phyloP scores from a whole-genome alignment of 2,329 filamentous ascomycete species.

The Neopestalotiopsis rosae region DNA sequence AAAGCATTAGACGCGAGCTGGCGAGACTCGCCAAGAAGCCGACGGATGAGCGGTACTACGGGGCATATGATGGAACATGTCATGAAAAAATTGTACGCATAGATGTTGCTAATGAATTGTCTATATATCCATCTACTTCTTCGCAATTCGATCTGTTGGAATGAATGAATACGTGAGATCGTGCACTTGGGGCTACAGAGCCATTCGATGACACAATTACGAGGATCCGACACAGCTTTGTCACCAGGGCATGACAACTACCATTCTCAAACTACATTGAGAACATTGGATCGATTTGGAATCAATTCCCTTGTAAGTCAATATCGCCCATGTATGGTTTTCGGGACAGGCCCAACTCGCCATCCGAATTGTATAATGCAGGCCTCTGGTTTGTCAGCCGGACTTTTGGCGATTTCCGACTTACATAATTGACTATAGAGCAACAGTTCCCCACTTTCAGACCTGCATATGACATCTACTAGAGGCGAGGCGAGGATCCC shows the following conservation, averaged over 20 bases:
- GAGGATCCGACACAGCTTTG: too few species aligned
- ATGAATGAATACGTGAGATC: too few species aligned
- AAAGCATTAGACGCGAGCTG: neutral
- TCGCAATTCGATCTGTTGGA: neutral
- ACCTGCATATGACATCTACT: neutral
- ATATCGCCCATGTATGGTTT: too few species aligned
- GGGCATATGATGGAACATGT: neutral
- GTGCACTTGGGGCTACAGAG: too few species aligned
- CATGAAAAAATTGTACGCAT: neutral
- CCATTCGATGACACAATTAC: too few species aligned
- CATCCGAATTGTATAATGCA: neutral
- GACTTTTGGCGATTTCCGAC: slow-evolving; percentile 3
- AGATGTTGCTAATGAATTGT: neutral
- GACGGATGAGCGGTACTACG: neutral
- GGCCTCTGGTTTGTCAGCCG: neutral
- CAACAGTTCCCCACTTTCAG: neutral
- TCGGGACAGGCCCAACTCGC: neutral
- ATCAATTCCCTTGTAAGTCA: too few species aligned
- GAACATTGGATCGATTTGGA: too few species aligned
- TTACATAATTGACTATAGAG: neutral
- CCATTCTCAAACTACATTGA: too few species aligned
- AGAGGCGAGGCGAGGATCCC: neutral
- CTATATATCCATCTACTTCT: neutral
- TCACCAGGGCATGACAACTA: too few species aligned
- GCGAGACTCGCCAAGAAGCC: neutral